Percentiles rank a stretch among this genome's conserved stretches.
Evolutionary conservation across 345 rosid species (phyloP).

Genomic region (Ceriops tagal): DNA sequence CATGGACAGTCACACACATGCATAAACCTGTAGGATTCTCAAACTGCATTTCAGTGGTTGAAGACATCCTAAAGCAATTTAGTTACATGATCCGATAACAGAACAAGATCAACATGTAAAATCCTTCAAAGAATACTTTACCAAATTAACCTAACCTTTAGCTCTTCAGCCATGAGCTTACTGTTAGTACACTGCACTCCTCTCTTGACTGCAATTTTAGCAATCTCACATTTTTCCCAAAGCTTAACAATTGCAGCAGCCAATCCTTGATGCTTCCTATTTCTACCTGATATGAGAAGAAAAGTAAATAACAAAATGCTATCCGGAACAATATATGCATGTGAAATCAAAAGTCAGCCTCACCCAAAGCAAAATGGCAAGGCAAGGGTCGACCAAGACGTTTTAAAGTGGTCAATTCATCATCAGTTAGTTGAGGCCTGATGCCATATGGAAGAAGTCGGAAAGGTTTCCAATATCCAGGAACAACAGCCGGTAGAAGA

Average conservation of each 20-base stretch:
- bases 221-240: constrained; percentile 97
- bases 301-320: constrained; percentile 17
- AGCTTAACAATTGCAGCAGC: constrained; percentile 79
- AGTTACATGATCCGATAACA: too few species aligned
- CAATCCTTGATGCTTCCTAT: constrained; percentile 80
- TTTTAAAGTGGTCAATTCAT: constrained; percentile 87
- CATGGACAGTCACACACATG: too few species aligned
- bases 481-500: constrained; percentile 73
- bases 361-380: constrained; percentile 87
- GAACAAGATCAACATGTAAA: too few species aligned
- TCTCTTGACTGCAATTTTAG: constrained; percentile 90
- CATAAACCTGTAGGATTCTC: too few species aligned
- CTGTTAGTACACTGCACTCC: constrained; percentile 76
- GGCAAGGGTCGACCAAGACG: constrained; percentile 88
- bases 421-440: constrained; percentile 67
- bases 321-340: constrained; percentile 7
- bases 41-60: too few species aligned
- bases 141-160: constrained; percentile 50
- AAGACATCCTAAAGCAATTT: too few species aligned
- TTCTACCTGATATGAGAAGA: constrained; percentile 57
- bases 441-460: constrained; percentile 94
- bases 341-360: constrained; percentile 18
- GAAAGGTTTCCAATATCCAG: constrained; percentile 79
- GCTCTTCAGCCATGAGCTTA: constrained; percentile 81
- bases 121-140: background rate